Base-by-base conservation (phyloP, 768 basidiomycete genomes). In the Pisolithus marmoratus region DNA sequence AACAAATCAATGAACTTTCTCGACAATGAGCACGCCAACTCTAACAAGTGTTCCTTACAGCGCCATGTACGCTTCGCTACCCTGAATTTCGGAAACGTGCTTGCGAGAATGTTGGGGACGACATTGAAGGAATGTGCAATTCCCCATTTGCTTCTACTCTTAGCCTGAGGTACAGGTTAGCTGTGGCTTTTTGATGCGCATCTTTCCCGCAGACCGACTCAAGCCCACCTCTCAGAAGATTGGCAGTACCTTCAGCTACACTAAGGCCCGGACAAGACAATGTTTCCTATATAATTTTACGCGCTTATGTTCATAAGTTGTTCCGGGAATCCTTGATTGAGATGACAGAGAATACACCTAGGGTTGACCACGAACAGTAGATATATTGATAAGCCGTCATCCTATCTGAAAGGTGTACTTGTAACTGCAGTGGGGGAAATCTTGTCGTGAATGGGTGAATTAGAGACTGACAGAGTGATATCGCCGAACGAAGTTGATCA, bases 1-100 rank as follows among this genome's bases (percentile, higher is more conserved):
- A n/a, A n/a, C n/a, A n/a, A n/a, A n/a, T n/a, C n/a, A n/a, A n/a
- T n/a, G n/a, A n/a, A n/a, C n/a, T n/a, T n/a, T n/a, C n/a, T n/a
- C n/a, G n/a, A n/a, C n/a, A n/a, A n/a, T n/a, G n/a, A n/a, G n/a
- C n/a, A n/a, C n/a, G n/a, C n/a, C n/a, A n/a, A n/a, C n/a, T n/a
- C n/a, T n/a, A n/a, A n/a, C n/a, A n/a, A n/a, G n/a, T n/a, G n/a
- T 20, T 24, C 23, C 4, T 24, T 19, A 6, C 40, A n/a, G 23
- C 27, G 24, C 8, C 34, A 38, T 22, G 29, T 23, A 34, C 19
- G 4, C 14, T 4, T 46, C 29, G 52, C 4, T 47, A 82, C 81
- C 81, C 81, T 58, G 81, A 83, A 57, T 78, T 76, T 29, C 70
- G 83, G 71, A 84, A 84, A 71, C 54, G 71, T n/a, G 70, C 67